Evolutionary conservation across 352 stramenopile genomes (phyloP), one percentile per base, ranked within the genome.

Genomic region (Pythium chondricola): DNA sequence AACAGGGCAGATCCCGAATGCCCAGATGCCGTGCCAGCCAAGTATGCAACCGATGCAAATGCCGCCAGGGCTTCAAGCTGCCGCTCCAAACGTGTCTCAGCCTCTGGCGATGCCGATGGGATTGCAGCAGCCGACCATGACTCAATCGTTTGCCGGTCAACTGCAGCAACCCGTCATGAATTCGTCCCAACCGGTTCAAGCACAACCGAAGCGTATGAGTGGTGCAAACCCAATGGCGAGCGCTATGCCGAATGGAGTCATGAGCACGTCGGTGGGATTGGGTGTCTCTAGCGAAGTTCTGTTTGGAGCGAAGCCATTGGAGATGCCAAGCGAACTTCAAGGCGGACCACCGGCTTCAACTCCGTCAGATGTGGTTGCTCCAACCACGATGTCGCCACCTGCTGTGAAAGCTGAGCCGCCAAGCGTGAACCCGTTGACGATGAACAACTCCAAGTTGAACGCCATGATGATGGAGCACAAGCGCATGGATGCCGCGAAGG

Each of bases 371-470:
- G 36, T 21, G 4, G 13, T 29, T 0, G 26, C 44, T 5, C 30
- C 52, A 8, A 42, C 38, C 30, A 16, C 48, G 16, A 24, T 25
- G 20, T 32, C 41, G 2, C 36, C 38, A 29, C 2, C n/a, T n/a
- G n/a, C n/a, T n/a, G 33, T 30, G 22, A 53, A 61, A 30, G 11
- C 16, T 14, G 57, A 60, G 13, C 45, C 45, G 10, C 29, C 29
- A 33, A 36, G 35, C 7, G 57, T 83, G 6, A 86, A 88, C 46
- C 74, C 79, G 5, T 53, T 66, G 22, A 88, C 79, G 24, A 88
- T 88, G 79, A 85, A 90, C 59, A 90, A 90, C 63, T 85, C 79
- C 5, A 90, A 88, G 65, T 21, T 90, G 63, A 88, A 90, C 43
- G 79, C 79, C 2, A 90, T 90, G 79, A 88, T 90, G 75, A 79